Evolutionary conservation across 345 rosid genomes (phyloP).

Genomic region (sweet orange (Citrus sinensis)): DNA sequence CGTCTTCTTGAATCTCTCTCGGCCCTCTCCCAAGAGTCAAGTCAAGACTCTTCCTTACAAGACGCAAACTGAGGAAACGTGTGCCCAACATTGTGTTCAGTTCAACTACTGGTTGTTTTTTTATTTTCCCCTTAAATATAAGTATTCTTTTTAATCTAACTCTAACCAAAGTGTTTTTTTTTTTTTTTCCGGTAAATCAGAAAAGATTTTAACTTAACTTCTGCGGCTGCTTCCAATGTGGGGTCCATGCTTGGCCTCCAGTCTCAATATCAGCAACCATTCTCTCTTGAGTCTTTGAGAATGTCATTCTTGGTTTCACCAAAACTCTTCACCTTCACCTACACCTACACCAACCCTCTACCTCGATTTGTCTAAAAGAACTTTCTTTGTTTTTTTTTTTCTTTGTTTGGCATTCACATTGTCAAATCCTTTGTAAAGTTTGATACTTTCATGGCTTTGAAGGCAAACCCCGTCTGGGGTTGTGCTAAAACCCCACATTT

Average conservation of each 20-base stretch:
- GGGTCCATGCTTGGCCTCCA: constrained; percentile 14
- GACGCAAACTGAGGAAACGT: too few species aligned
- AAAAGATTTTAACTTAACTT: neutral
- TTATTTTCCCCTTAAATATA: neutral
- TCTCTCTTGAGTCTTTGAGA: constrained; percentile 14
- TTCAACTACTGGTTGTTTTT: constrained; percentile 22
- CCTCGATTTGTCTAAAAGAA: constrained; percentile 1
- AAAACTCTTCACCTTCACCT: constrained; percentile 14
- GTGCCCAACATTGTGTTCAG: constrained; percentile 15
- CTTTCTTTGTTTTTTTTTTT: neutral
- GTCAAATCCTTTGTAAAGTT: constrained; percentile 17
- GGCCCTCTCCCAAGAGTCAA: too few species aligned
- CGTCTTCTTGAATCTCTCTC: too few species aligned
- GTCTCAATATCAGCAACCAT: neutral
- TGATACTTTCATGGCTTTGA: constrained; percentile 48
- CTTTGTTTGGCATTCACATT: constrained; percentile 12
- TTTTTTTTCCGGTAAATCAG: neutral
- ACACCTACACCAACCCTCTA: constrained; percentile 17
- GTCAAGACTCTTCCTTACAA: too few species aligned
- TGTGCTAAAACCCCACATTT: constrained; percentile 36
- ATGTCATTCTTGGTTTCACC: constrained; percentile 29
- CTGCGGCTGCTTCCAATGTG: neutral
- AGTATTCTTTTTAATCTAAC: neutral
- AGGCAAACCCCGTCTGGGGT: constrained; percentile 51
- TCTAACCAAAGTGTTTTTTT: neutral